phyloP scores from a whole-genome alignment of 129 eudicot genomes.

The Solidago caesia region DNA sequence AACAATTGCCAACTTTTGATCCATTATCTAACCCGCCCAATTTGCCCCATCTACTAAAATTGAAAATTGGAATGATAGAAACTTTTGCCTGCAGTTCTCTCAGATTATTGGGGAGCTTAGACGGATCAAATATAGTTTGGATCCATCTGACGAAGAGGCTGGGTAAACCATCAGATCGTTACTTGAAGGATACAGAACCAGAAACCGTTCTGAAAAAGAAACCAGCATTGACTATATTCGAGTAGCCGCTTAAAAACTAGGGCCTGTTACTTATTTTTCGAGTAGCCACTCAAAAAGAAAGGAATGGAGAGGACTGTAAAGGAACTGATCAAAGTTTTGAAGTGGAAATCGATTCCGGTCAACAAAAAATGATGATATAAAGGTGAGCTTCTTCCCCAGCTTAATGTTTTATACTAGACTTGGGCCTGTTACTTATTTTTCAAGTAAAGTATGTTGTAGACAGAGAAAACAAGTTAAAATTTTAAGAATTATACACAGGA shows the following conservation, averaged over 20 bases:
- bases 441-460: too few species aligned
- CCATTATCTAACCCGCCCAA: background rate
- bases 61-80: constrained; percentile 3
- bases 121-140: constrained; percentile 39
- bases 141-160: constrained; percentile 69
- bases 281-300: too few species aligned
- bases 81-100: constrained; percentile 52
- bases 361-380: too few species aligned
- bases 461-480: too few species aligned
- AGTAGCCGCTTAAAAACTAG: constrained; percentile 51
- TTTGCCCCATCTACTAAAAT: background rate
- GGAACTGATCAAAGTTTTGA: too few species aligned
- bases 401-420: too few species aligned
- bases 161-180: constrained; percentile 46
- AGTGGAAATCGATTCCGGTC: too few species aligned
- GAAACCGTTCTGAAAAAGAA: constrained; percentile 40
- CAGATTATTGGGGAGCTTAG: constrained; percentile 46
- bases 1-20: background rate
- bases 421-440: too few species aligned
- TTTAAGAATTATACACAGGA: too few species aligned
- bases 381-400: too few species aligned
- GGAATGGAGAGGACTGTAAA: too few species aligned
- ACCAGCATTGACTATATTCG: constrained; percentile 38
- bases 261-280: too few species aligned
- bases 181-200: constrained; percentile 40